phyloP scores from a whole-genome alignment of 129 eudicot genomes.

The Ambrosia artemisiifolia region DNA sequence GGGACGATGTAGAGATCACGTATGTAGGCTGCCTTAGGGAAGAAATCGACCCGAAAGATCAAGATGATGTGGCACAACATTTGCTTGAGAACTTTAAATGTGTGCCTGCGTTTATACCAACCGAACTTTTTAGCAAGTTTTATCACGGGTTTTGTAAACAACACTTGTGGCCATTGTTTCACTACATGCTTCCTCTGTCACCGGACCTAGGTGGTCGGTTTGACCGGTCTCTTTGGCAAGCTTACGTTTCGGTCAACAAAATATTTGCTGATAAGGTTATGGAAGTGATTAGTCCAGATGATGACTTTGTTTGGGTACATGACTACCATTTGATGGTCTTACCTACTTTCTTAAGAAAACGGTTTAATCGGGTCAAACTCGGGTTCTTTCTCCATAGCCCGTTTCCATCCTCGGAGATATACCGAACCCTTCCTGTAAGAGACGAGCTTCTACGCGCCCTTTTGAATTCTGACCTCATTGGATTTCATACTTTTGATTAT shows the following conservation, averaged over 20 bases:
- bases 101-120: constrained; percentile 84
- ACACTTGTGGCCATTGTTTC: constrained; percentile 89
- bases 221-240: constrained; percentile 87
- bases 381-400: constrained; percentile 85
- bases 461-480: constrained; percentile 75
- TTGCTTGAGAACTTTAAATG: constrained; percentile 81
- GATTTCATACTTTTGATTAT: constrained; percentile 88
- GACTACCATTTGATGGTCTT: constrained; percentile 90
- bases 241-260: constrained; percentile 83
- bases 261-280: constrained; percentile 91
- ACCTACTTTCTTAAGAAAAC: constrained; percentile 76
- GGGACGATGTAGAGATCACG: constrained; percentile 73
- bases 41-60: constrained; percentile 70
- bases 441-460: constrained; percentile 79
- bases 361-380: constrained; percentile 81
- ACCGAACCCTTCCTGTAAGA: constrained; percentile 79
- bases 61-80: constrained; percentile 77
- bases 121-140: constrained; percentile 68
- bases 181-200: constrained; percentile 90
- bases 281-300: constrained; percentile 93
- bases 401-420: constrained; percentile 82
- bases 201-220: constrained; percentile 93
- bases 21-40: constrained; percentile 73
- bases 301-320: constrained; percentile 90
- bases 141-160: constrained; percentile 95